Conservation (phyloP, 2,329 filamentous ascomycete genomes). For the Stagonosporopsis cucurbitacearum region DNA sequence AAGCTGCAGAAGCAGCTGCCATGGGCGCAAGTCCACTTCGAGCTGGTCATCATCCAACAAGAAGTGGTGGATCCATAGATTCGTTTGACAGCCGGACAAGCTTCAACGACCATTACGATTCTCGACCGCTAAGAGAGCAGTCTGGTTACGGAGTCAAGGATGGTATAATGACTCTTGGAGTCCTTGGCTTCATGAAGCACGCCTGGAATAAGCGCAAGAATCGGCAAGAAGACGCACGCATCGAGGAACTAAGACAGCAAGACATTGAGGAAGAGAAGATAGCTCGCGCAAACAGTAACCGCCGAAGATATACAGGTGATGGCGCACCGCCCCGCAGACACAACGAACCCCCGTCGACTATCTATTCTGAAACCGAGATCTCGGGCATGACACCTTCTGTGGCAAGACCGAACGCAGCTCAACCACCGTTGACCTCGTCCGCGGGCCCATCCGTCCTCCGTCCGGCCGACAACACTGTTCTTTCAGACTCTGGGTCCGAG, state of each 20-base stretch:
- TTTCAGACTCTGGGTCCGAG: conserved; percentile 52
- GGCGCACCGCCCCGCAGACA: conserved; percentile 51
- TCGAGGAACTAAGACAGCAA: conserved; percentile 60
- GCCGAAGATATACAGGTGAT: conserved; percentile 73
- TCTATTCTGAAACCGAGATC: conserved; percentile 53
- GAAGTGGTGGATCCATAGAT: conserved; percentile 48
- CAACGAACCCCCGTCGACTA: conserved; percentile 45
- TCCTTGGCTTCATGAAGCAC: conserved; percentile 51
- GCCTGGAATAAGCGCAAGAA: conserved; percentile 60
- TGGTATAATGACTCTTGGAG: conserved; percentile 57
- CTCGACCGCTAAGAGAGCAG: conserved; percentile 25
- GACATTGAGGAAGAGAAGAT: conserved; percentile 61
- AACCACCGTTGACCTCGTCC: conserved; percentile 34
- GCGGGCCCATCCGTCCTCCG: conserved; percentile 44
- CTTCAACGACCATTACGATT: conserved; percentile 40
- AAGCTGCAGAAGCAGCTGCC: conserved; percentile 47
- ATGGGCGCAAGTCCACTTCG: conserved; percentile 57
- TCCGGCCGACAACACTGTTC: conserved; percentile 46
- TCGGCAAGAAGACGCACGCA: conserved; percentile 65
- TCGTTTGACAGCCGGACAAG: conserved; percentile 52
- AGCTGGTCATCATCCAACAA: conserved; percentile 35
- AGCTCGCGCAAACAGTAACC: conserved; percentile 59
- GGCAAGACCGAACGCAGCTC: conserved; percentile 45
- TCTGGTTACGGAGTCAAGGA: conserved; percentile 50
- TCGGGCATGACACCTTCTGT: conserved; percentile 54